A percentile compares a stretch with the other conserved stretches of the same genome.
These are phyloP conservation scores for Blastobotrys aristatus DNA, from an alignment of 1,139 yeast species.

Conservation along the genomic window DNA sequence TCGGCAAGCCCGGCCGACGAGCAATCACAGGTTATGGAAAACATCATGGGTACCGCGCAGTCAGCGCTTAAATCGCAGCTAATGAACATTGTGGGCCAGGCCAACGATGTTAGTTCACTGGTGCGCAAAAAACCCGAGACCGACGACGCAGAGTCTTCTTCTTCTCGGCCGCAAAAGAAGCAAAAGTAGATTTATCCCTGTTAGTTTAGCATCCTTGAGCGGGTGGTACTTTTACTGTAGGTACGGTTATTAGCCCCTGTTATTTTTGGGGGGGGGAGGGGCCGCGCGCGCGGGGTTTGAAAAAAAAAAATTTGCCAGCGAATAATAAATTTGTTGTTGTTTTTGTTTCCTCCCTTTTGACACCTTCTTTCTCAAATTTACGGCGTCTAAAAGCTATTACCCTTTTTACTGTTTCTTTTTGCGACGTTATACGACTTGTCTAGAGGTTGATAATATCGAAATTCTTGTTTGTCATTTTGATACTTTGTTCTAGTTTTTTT, in stretches of 20 bases:
- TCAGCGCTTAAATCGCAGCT: slow-evolving; percentile 18
- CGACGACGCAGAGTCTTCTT: slow-evolving; percentile 18
- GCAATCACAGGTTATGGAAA: slow-evolving; percentile 55
- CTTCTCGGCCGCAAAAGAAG: slow-evolving; percentile 1
- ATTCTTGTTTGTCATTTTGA: too few relatives aligned
- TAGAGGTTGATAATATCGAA: too few relatives aligned
- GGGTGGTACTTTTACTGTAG: too few relatives aligned
- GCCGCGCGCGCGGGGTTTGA: too few relatives aligned
- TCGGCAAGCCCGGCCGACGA: slow-evolving; percentile 39
- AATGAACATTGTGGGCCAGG: slow-evolving; percentile 26
- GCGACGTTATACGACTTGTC: too few relatives aligned
- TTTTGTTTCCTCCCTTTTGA: background rate
- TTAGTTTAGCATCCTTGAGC: too few relatives aligned
- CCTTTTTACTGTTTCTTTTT: background rate
- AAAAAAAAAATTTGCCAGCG: too few relatives aligned
- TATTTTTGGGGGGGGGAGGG: too few relatives aligned
- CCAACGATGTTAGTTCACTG: slow-evolving; percentile 54
- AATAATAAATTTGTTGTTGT: too few relatives aligned
- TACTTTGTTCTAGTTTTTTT: too few relatives aligned
- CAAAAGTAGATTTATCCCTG: slow-evolving; percentile 13
- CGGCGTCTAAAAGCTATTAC: background rate
- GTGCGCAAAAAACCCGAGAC: slow-evolving; percentile 48
- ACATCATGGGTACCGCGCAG: slow-evolving; percentile 53
- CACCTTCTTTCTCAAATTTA: background rate
- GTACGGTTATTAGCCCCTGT: too few relatives aligned